phyloP scores from a whole-genome alignment of 306 rosid species.

The Medicago ruthenica region DNA sequence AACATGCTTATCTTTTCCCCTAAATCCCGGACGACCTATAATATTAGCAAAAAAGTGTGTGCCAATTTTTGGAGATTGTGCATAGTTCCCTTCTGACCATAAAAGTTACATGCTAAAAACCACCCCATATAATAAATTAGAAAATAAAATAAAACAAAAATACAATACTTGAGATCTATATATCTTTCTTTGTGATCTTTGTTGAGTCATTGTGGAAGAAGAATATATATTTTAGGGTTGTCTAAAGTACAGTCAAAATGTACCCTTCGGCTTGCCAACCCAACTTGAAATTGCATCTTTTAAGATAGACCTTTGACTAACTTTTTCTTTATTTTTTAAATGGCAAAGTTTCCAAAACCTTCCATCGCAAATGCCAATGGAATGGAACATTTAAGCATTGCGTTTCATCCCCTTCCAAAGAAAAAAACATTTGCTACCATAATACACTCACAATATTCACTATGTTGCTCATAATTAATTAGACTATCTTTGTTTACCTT shows the following conservation, averaged over 20 bases:
- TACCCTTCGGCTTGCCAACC: constrained; percentile 44
- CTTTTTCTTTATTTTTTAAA: constrained; percentile 47
- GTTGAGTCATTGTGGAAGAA: constrained; percentile 36
- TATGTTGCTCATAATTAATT: neutral
- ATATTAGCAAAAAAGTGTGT: constrained; percentile 56
- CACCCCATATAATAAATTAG: neutral
- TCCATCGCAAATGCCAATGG: constrained; percentile 6
- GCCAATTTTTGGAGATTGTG: constrained; percentile 75
- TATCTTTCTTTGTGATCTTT: constrained; percentile 28
- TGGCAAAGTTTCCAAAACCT: constrained; percentile 46
- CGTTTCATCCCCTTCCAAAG: constrained; percentile 20
- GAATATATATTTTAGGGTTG: constrained; percentile 44
- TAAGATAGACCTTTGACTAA: constrained; percentile 69
- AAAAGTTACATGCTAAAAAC: constrained; percentile 44
- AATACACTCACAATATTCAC: neutral
- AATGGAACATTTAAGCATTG: constrained; percentile 8
- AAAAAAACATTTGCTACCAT: neutral
- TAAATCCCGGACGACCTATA: constrained; percentile 87
- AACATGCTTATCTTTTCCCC: constrained; percentile 78
- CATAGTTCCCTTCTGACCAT: constrained; percentile 61
- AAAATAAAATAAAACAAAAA: constrained; percentile 21
- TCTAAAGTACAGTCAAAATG: constrained; percentile 43
- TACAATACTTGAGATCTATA: neutral
- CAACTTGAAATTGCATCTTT: constrained; percentile 57
- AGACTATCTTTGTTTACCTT: neutral